Evolutionary conservation across 2,329 filamentous ascomycete genomes (phyloP), one percentile per base, ranked within the genome.

Genomic region (Cladosporium sp.): DNA sequence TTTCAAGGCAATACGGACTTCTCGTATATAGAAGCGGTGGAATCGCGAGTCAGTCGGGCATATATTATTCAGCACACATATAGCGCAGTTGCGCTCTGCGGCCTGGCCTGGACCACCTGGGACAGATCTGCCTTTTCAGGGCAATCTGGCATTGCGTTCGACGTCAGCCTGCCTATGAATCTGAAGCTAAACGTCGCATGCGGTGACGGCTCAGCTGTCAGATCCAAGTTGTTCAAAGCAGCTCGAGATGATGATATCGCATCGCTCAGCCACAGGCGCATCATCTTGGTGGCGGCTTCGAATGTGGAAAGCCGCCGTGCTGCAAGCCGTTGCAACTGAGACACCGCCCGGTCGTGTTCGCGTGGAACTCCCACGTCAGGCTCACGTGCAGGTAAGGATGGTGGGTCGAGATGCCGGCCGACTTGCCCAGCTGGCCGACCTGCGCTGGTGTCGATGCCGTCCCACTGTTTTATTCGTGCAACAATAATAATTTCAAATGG

Each of bases 301-400:
- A 22, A 28, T 44, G 3, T 24, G 42, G 42, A 25, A 45, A 45
- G 42, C 42, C 39, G 39, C 5, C 28, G 7, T 44, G 42, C 12
- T 24, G 24, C 13, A 25, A 28, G 42, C 42, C 25, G 42, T 45
- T 19, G 25, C 45, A 40, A 40, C 36, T 42, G 50, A 53, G 50
- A 53, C 50, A 53, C 32, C 32, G 32, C 40, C 42, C 39, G 28
- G 28, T 32, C 28, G 40, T 24, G 52, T 55, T 55, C 52, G 52
- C 52, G 42, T 24, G 39, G 24, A 37, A 25, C 20, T 52, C 19
- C 19, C 28, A 44, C 51, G 51, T 44, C 51, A 54, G 51, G 51
- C 52, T 55, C 52, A 55, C 52, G 52, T 55, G 52, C 52, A 55
- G 32, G 39, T 32, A 37, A 36, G 50, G 50, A 45, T 45, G 52